A percentile compares a stretch with the other conserved stretches of the same genome.
phyloP scores from a whole-genome alignment of 2,329 filamentous ascomycete species.

The Aspergillus viridinutans region DNA sequence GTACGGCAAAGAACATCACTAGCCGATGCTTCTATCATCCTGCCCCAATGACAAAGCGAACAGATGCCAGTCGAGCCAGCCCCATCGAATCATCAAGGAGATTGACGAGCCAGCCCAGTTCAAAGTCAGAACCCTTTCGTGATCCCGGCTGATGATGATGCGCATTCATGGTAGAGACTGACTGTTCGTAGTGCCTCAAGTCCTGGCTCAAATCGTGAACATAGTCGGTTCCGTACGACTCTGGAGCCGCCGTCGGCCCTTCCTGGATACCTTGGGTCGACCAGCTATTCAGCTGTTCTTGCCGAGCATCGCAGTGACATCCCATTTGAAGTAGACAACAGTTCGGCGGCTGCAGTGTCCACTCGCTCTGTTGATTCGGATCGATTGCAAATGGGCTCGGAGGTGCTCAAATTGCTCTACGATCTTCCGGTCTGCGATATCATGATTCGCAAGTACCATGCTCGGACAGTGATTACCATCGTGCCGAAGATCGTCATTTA shows the following conservation, averaged over 20 bases:
- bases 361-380: conserved; percentile 20
- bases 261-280: conserved; percentile 34
- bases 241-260: conserved; percentile 22
- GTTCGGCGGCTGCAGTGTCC: conserved; percentile 12
- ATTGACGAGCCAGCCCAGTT: conserved; percentile 17
- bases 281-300: conserved; percentile 33
- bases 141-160: neutral
- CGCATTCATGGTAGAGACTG: neutral
- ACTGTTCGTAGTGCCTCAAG: conserved; percentile 19
- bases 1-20: conserved; percentile 25
- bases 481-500: conserved; percentile 24
- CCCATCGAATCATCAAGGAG: conserved; percentile 11
- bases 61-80: conserved; percentile 9
- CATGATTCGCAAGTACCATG: conserved; percentile 25
- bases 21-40: conserved; percentile 36
- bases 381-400: conserved; percentile 28
- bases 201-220: conserved; percentile 15
- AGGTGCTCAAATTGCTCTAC: conserved; percentile 27
- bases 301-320: conserved; percentile 32
- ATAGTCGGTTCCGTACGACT: conserved; percentile 16
- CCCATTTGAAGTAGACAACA: conserved; percentile 27
- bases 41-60: conserved; percentile 35
- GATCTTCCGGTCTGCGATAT: conserved; percentile 21
- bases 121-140: conserved; percentile 15
- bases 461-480: conserved; percentile 16